phyloP scores from a whole-genome alignment of 345 rosid species.

The Garcia nutans region DNA sequence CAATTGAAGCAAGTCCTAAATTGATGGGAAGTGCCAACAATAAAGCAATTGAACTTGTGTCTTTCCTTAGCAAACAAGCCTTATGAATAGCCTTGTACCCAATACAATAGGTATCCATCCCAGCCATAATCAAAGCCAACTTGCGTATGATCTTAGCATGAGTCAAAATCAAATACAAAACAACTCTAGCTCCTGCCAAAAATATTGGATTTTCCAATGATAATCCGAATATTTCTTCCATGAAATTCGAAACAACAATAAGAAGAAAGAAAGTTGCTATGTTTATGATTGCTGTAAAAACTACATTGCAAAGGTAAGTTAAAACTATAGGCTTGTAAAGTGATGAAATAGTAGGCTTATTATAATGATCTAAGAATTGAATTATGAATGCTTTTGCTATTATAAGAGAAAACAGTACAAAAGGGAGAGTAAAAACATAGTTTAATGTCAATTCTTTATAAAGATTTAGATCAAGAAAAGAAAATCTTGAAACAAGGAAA shows the following conservation, averaged over 20 bases:
- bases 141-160: slow-evolving; percentile 26
- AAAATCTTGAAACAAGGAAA: neutral
- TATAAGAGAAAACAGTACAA: slow-evolving; percentile 29
- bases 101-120: slow-evolving; percentile 4
- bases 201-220: neutral
- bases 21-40: slow-evolving; percentile 31
- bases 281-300: slow-evolving; percentile 23
- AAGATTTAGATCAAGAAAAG: neutral
- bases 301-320: slow-evolving; percentile 26
- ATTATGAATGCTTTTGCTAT: slow-evolving; percentile 40
- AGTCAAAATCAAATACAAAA: slow-evolving; percentile 4
- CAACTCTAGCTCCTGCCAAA: neutral
- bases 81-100: slow-evolving; percentile 26
- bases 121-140: slow-evolving; percentile 37
- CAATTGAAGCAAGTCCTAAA: slow-evolving; percentile 32
- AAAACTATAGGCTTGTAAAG: slow-evolving; percentile 24
- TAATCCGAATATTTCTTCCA: neutral
- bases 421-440: slow-evolving; percentile 20
- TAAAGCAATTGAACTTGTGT: slow-evolving; percentile 21
- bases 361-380: slow-evolving; percentile 20
- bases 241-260: slow-evolving; percentile 1
- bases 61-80: slow-evolving; percentile 28
- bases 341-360: slow-evolving; percentile 10
- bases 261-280: slow-evolving; percentile 5
- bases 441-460: slow-evolving; percentile 3